These are phyloP conservation scores for Cenchrus fungigraminus DNA, from an alignment of 176 grass and related monocot genomes.

Conservation along the genomic window DNA sequence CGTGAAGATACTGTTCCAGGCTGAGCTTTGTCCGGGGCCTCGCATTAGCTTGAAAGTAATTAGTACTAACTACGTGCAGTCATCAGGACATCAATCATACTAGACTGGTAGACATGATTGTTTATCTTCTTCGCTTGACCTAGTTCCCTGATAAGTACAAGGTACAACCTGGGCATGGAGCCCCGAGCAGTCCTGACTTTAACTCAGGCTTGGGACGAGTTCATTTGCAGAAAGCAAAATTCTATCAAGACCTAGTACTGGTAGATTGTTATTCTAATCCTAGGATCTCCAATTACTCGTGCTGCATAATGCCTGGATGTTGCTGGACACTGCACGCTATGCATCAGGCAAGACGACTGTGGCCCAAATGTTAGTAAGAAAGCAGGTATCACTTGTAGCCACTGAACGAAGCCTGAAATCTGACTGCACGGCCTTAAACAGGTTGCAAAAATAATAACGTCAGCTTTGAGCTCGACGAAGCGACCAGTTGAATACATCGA, in stretches of 20 bases:
- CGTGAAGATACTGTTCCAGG: background rate
- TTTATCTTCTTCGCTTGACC: conserved; percentile 39
- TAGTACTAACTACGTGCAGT: background rate
- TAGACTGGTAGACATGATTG: background rate
- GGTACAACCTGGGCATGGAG: conserved; percentile 21
- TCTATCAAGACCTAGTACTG: background rate
- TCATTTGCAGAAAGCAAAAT: conserved; percentile 14
- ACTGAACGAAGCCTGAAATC: background rate
- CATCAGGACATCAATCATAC: background rate
- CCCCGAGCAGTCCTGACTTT: conserved; percentile 43
- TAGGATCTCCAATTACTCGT: conserved; percentile 5
- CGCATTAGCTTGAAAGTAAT: background rate
- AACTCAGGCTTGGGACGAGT: background rate
- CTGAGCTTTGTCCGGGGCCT: background rate
- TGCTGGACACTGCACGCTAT: background rate
- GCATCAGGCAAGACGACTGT: background rate
- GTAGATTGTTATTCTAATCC: background rate
- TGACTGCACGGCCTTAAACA: background rate
- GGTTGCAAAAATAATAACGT: background rate
- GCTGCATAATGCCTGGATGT: conserved; percentile 4
- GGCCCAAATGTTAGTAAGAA: background rate
- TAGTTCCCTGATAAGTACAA: conserved; percentile 37
- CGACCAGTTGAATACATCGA: background rate
- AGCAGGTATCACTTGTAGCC: background rate
- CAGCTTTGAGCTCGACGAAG: background rate